Evolutionary conservation across 495 filamentous ascomycete genomes (phyloP), one percentile per base, ranked within the genome.

Genomic region (Saxophila tyrrhenica): DNA sequence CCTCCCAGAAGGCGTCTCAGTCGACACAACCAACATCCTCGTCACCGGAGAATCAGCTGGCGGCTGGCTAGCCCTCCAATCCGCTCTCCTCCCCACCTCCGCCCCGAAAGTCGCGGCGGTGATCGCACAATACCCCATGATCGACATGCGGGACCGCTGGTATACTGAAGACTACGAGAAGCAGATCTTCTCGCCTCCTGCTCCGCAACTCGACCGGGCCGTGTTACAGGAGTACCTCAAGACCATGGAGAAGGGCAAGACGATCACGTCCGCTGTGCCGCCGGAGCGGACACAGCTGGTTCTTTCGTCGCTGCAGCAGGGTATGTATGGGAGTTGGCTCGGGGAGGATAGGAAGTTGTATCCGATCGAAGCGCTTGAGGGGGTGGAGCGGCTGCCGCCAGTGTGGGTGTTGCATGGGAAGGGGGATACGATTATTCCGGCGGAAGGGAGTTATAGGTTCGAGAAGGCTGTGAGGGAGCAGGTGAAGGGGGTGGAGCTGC

Each of bases 21-120:
- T 39, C 0, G 59, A 64, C 42, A 44, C 55, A 11, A 39, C 49
- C 20, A 50, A 56, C 25, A 0, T 64, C 15, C 54, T 60, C 23
- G 62, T 60, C 5, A 47, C 59, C 0, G 69, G 70, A 23, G 66
- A 73, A 53, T 59, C 51, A 25, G 65, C 69, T 1, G 70, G 72
- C 50, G 71, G 71, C 20, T 72, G 63, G 48, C 55, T 73, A 13
- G 62, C 66, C 2, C 25, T 71, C 7, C 69, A 69, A 52, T 68
- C 66, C 3, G 65, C 58, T 15, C 16, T 45, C 2, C 45, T 72
- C 1, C 67, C 63, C 39, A 64, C 63, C 25, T 65, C 41, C 3
- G 8, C 7, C 41, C n/a, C 65, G 16, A 55, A 57, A 11, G 68
- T 71, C 61, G 61, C 59, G 19, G 49, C 49, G 3, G 51, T 69